Percentiles rank a stretch among this genome's conserved stretches.
Evolutionary conservation across 2,329 filamentous ascomycete species (phyloP).

Genomic region (Fusarium haematococcum): DNA sequence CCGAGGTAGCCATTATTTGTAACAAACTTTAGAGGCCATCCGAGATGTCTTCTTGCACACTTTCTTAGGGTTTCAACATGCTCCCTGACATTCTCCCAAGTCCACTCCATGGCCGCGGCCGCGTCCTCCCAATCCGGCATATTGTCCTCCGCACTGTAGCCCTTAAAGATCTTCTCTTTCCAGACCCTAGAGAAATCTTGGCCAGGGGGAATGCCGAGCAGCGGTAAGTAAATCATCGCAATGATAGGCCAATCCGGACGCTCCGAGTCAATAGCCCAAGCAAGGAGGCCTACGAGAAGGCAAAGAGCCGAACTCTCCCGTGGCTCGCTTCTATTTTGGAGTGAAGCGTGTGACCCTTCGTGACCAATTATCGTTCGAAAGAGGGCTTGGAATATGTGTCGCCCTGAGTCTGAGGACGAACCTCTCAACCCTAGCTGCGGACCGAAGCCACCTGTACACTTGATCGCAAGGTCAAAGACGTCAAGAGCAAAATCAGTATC

Average conservation of each 20-base stretch:
- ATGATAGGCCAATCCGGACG: background rate
- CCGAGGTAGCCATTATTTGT: background rate
- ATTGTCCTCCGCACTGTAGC: background rate
- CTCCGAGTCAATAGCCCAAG: background rate
- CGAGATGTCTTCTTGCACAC: fast-evolving
- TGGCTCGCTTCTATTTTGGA: too few relatives aligned
- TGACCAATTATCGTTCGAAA: background rate
- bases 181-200: background rate
- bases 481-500: background rate
- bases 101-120: background rate
- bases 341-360: too few relatives aligned
- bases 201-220: background rate
- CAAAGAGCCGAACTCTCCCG: too few relatives aligned
- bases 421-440: too few relatives aligned
- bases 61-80: fast-evolving
- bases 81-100: background rate
- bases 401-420: too few relatives aligned
- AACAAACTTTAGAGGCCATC: fast-evolving
- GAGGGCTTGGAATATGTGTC: background rate
- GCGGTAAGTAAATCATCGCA: background rate
- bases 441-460: background rate
- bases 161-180: background rate
- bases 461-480: background rate
- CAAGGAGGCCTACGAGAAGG: background rate
- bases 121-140: background rate